Evolutionary conservation across 176 grass and related monocot species (phyloP).

Genomic region (Musa troglodytarum): DNA sequence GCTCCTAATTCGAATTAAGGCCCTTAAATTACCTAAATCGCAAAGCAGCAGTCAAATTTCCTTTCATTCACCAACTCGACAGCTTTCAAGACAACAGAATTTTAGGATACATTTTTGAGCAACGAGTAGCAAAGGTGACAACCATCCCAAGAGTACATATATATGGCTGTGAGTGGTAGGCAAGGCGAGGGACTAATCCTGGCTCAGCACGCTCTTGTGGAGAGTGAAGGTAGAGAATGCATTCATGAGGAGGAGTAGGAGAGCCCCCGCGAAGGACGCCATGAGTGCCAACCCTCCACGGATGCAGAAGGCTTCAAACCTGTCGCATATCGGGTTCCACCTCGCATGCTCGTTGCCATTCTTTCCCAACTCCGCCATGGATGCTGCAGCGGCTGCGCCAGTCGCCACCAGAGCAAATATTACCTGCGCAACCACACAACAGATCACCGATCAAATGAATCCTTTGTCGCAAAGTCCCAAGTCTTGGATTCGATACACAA

Average conservation of each 20-base stretch:
- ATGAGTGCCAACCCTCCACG: conserved; percentile 44
- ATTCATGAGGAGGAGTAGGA: conserved; percentile 41
- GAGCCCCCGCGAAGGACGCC: conserved; percentile 40
- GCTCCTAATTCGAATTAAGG: too few relatives aligned
- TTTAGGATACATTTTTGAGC: too few relatives aligned
- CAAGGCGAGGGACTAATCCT: too few relatives aligned
- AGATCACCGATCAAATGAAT: too few relatives aligned
- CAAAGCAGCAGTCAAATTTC: too few relatives aligned
- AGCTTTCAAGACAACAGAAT: too few relatives aligned
- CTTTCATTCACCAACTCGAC: too few relatives aligned
- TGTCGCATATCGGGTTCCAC: conserved; percentile 82
- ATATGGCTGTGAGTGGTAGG: too few relatives aligned
- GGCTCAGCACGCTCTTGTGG: not conserved
- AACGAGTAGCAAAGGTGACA: too few relatives aligned
- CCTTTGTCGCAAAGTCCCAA: not conserved
- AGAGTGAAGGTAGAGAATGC: conserved; percentile 28
- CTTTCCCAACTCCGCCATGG: conserved; percentile 68
- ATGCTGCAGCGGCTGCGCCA: conserved; percentile 35
- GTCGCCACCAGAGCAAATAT: conserved; percentile 53
- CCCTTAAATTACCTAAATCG: too few relatives aligned
- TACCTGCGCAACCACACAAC: conserved; percentile 33
- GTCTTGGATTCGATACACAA: not conserved
- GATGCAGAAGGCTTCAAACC: conserved; percentile 60
- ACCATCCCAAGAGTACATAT: too few relatives aligned
- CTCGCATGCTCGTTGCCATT: conserved; percentile 67